phyloP scores from a whole-genome alignment of 106 monocot species.

The Chionographis japonica region DNA sequence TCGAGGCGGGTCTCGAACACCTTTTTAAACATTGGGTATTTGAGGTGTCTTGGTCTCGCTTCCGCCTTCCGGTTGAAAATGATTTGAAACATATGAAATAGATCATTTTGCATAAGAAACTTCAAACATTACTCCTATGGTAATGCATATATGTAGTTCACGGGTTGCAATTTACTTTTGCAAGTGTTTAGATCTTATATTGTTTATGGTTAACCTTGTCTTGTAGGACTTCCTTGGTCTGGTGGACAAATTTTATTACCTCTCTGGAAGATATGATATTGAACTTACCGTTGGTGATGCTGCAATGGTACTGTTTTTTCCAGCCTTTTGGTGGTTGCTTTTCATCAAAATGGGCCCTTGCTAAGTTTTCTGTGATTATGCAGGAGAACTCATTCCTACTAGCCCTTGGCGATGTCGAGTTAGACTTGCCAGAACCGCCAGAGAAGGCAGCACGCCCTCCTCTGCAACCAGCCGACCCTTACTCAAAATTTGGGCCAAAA shows the following conservation, averaged over 20 bases:
- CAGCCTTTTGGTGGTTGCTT: not conserved
- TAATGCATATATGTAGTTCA: not conserved
- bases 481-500: constrained; percentile 67
- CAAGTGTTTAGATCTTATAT: not conserved
- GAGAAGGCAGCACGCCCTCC: constrained; percentile 83
- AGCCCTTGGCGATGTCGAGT: constrained; percentile 61
- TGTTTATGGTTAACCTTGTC: not conserved
- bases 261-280: constrained; percentile 85
- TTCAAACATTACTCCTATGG: not conserved
- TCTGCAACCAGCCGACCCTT: constrained; percentile 57
- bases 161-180: not conserved
- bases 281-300: constrained; percentile 85
- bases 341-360: not conserved
- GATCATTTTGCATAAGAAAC: too few species aligned
- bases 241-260: constrained; percentile 88
- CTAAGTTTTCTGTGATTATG: not conserved
- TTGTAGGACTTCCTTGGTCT: constrained; percentile 89
- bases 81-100: too few species aligned
- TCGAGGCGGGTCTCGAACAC: too few species aligned
- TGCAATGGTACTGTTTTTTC: constrained; percentile 60
- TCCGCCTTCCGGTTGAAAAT: too few species aligned
- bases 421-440: constrained; percentile 87
- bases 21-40: too few species aligned
- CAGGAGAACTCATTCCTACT: constrained; percentile 88
- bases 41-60: too few species aligned